Evolutionary conservation across 352 stramenopile species (phyloP).

Genomic region (Pythium grandisporangium): DNA sequence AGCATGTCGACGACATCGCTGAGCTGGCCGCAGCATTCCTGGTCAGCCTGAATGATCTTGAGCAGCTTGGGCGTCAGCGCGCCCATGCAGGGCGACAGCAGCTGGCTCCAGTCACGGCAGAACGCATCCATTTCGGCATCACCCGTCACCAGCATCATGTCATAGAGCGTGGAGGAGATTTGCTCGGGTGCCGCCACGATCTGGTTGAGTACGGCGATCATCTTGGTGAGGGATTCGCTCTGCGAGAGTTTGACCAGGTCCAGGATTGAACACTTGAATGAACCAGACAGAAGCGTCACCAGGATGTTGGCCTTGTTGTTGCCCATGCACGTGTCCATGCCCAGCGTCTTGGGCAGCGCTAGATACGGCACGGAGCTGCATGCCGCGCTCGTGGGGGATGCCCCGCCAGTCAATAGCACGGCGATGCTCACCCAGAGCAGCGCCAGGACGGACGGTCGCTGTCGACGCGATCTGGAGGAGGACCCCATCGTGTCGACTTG

Average conservation of each 20-base stretch:
- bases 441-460: too few relatives aligned
- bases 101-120: slow-evolving; percentile 22
- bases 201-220: slow-evolving; percentile 17
- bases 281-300: slow-evolving; percentile 14
- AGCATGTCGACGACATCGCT: slow-evolving; percentile 31
- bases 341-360: slow-evolving; percentile 20
- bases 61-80: slow-evolving; percentile 26
- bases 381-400: too few relatives aligned
- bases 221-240: slow-evolving; percentile 17
- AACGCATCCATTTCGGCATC: slow-evolving; percentile 21
- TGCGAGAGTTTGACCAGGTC: slow-evolving; percentile 21
- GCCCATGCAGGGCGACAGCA: slow-evolving; percentile 23
- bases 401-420: too few relatives aligned
- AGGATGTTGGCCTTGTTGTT: slow-evolving; percentile 29
- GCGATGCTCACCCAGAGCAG: too few relatives aligned
- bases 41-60: slow-evolving; percentile 20
- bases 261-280: slow-evolving; percentile 21
- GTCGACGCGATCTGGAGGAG: too few relatives aligned
- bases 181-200: slow-evolving; percentile 16
- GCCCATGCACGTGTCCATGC: slow-evolving; percentile 33
- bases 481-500: too few relatives aligned
- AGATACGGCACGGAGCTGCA: slow-evolving; percentile 11
- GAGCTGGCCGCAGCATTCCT: slow-evolving; percentile 27
- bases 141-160: slow-evolving; percentile 22
- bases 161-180: slow-evolving; percentile 24